These are phyloP conservation scores for Clausena lansium DNA, from an alignment of 345 rosid genomes.

Conservation along the genomic window DNA sequence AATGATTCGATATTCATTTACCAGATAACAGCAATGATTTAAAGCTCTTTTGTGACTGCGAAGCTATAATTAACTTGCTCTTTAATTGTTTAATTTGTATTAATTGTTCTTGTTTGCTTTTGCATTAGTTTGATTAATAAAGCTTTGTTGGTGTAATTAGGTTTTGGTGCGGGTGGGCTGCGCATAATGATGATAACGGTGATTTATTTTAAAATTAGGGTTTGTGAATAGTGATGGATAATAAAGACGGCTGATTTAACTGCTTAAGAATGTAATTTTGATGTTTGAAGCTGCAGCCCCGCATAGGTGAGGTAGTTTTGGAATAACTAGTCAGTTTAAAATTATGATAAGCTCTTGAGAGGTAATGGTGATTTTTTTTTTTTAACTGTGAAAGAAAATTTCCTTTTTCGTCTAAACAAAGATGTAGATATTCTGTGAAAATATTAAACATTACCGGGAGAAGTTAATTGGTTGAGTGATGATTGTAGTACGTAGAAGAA, in stretches of 20 bases:
- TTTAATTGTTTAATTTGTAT: not conserved
- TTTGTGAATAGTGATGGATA: not conserved
- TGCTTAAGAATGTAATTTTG: not conserved
- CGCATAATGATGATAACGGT: not conserved
- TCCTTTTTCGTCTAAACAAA: not conserved
- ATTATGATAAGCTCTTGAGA: not conserved
- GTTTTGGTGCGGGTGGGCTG: not conserved
- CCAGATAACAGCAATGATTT: not conserved
- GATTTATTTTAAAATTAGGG: not conserved
- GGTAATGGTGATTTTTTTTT: not conserved
- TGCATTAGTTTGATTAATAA: not conserved
- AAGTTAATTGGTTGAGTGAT: not conserved
- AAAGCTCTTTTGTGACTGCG: not conserved
- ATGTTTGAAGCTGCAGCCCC: not conserved
- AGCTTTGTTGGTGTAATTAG: not conserved
- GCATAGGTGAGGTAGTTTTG: not conserved
- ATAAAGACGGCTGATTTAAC: not conserved
- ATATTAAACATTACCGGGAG: not conserved
- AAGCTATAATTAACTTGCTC: not conserved
- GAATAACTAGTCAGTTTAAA: not conserved
- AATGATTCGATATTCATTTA: not conserved
- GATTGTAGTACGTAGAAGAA: not conserved
- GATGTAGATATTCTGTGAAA: not conserved
- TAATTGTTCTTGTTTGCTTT: not conserved
- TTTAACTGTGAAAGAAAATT: not conserved